Evolutionary conservation across 768 basidiomycete genomes (phyloP), one percentile per base, ranked within the genome.

Genomic region (Lactarius hatsudake): DNA sequence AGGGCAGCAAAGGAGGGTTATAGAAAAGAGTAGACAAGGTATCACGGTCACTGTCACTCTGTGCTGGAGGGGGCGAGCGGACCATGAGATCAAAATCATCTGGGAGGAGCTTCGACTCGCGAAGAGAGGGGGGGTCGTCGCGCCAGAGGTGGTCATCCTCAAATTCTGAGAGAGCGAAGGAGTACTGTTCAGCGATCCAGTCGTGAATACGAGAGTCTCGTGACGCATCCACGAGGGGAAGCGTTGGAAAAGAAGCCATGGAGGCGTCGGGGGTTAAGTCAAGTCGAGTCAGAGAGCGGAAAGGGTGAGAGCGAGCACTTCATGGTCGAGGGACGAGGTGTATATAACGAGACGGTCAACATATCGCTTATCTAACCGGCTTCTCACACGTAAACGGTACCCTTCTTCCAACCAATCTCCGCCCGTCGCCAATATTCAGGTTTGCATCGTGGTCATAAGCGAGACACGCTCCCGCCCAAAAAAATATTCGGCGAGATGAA

Each of bases 1-100:
- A 62, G 1, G 78, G 76, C 45, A 79, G 76, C 64, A 80, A 77
- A 61, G 77, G 73, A 34, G 77, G 69, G 54, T 79, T 78, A 45
- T 75, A 75, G 10, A 74, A 79, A 4, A 76, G 77, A 66, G 68
- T 63, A 38, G 54, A 63, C 51, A 54, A 55, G 0, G 55, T 55
- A 20, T 59, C 66, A 23, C 26, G 53, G 42, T 67, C 62, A 23
- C 48, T 28, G 36, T 61, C 61, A 36, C 32, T 57, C 8, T 51
- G 69, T 8, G 43, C 2, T n/a, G 65, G 26, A 48, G 61, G 55
- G 3, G 66, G 43, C 23, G 60, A 38, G 51, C 48, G 38, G 10
- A 32, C 36, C 43, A 61, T 55, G 36, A 64, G 38, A 30, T 71
- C 59, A 32, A 71, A 71, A 38, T 66, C 54, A 36, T 67, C 65